Evolutionary conservation across 2,329 filamentous ascomycete species (phyloP).

Genomic region (Penicillium sp.): DNA sequence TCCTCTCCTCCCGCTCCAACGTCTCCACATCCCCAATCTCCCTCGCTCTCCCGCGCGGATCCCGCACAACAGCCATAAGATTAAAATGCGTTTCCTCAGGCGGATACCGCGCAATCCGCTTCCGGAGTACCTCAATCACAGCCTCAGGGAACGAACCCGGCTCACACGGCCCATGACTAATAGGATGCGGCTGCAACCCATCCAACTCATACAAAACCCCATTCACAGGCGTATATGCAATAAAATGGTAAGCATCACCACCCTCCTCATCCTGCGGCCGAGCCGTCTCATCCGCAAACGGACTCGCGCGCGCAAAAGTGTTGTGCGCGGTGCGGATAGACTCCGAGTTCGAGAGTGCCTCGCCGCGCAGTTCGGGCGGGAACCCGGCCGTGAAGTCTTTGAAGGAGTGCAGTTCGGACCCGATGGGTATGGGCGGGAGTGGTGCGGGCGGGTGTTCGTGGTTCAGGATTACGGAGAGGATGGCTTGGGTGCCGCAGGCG

Average conservation of each 20-base stretch:
- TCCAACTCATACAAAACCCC: conserved; percentile 88
- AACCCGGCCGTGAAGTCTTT: conserved; percentile 83
- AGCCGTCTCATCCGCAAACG: conserved; percentile 87
- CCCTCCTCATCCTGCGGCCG: conserved; percentile 66
- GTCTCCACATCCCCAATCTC: conserved; percentile 78
- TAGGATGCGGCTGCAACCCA: conserved; percentile 86
- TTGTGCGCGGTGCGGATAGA: conserved; percentile 77
- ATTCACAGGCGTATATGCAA: conserved; percentile 81
- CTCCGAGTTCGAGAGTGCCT: conserved; percentile 64
- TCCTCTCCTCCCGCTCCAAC: conserved; percentile 72
- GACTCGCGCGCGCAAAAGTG: conserved; percentile 78
- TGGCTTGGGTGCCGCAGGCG: conserved; percentile 91
- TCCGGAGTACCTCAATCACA: conserved; percentile 80
- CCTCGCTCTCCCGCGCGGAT: conserved; percentile 67
- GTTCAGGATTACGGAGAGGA: conserved; percentile 87
- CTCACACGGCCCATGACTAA: conserved; percentile 73
- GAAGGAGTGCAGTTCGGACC: conserved; percentile 65
- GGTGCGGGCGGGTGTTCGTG: conserved; percentile 47
- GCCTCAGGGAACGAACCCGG: conserved; percentile 67
- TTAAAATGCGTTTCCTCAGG: conserved; percentile 90
- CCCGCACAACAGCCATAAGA: conserved; percentile 82
- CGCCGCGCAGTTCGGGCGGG: conserved; percentile 67
- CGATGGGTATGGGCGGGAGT: conserved; percentile 57
- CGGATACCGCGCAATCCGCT: conserved; percentile 78
- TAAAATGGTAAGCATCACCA: conserved; percentile 87